A percentile compares a stretch with the other conserved stretches of the same genome.
These are phyloP conservation scores for Euryodendron excelsum DNA, from an alignment of 148 eudicot genomes.

Conservation along the genomic window DNA sequence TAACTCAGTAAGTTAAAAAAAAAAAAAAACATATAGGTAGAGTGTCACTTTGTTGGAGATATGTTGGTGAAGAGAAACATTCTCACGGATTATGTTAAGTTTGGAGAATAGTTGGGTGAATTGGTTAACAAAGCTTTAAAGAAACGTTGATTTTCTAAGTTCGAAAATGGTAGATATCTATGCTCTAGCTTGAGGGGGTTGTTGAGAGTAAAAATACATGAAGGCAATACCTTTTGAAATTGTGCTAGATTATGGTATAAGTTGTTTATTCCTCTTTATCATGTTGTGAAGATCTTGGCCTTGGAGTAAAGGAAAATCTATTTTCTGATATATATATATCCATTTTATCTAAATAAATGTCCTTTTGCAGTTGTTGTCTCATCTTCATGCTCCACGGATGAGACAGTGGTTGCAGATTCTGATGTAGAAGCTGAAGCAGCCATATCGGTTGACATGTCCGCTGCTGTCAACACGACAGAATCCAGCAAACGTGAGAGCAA, in stretches of 20 bases:
- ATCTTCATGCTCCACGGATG: slow-evolving; percentile 95
- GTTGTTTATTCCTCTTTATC: not conserved
- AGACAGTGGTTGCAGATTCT: slow-evolving; percentile 95
- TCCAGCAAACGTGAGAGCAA: slow-evolving; percentile 27
- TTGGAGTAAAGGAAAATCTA: not conserved
- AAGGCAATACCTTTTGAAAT: no score
- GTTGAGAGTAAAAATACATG: no score
- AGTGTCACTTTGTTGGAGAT: no score
- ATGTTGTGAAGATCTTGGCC: not conserved
- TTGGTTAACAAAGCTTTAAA: no score
- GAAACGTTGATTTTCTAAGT: no score
- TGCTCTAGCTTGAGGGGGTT: no score
- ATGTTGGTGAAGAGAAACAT: no score
- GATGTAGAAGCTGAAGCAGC: slow-evolving; percentile 86
- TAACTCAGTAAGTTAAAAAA: no score
- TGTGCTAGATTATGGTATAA: not conserved
- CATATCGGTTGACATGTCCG: slow-evolving; percentile 43
- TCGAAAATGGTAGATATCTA: no score
- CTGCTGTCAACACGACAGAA: slow-evolving; percentile 14
- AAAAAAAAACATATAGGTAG: no score
- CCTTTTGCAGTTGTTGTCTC: slow-evolving; percentile 67
- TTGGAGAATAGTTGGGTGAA: no score
- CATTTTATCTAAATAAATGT: not conserved
- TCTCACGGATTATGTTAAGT: no score
- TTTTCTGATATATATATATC: not conserved